Percentiles rank a stretch among this genome's conserved stretches.
phyloP scores from a whole-genome alignment of 1,284 basidiomycete genomes.

The Xerocomus amazonicus region DNA sequence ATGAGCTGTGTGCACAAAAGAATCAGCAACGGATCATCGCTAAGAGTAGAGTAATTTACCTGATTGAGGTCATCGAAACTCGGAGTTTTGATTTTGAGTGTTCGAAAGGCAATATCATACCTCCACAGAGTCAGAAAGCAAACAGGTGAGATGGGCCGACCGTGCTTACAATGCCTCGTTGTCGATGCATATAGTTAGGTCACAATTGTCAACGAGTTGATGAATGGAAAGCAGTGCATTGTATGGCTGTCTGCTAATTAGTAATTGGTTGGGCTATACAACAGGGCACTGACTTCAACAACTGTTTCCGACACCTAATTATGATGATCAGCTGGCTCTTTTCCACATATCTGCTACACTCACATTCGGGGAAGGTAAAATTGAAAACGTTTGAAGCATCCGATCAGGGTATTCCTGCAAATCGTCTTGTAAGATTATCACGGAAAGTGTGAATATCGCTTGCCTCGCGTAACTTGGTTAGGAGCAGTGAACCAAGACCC shows the following conservation, averaged over 20 bases:
- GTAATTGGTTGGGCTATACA: background rate
- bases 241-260: constrained; percentile 57
- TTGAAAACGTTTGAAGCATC: constrained; percentile 91
- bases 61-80: constrained; percentile 76
- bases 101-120: constrained; percentile 79
- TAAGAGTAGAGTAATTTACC: constrained; percentile 43
- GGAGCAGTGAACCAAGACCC: constrained; percentile 77
- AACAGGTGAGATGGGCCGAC: background rate
- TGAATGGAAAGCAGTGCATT: constrained; percentile 89
- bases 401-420: constrained; percentile 83
- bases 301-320: constrained; percentile 87
- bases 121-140: constrained; percentile 32
- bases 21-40: background rate
- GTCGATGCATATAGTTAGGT: constrained; percentile 88
- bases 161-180: constrained; percentile 82
- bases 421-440: constrained; percentile 3
- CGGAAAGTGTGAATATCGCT: constrained; percentile 3
- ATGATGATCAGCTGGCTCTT: constrained; percentile 10
- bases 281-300: constrained; percentile 61
- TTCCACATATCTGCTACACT: constrained; percentile 15
- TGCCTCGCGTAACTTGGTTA: constrained; percentile 83
- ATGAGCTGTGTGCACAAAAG: constrained; percentile 51
- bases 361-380: constrained; percentile 88
- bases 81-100: constrained; percentile 71
- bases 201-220: constrained; percentile 89